Evolutionary conservation across 1,284 basidiomycete species (phyloP).

Genomic region (Laetiporus sulphureus): DNA sequence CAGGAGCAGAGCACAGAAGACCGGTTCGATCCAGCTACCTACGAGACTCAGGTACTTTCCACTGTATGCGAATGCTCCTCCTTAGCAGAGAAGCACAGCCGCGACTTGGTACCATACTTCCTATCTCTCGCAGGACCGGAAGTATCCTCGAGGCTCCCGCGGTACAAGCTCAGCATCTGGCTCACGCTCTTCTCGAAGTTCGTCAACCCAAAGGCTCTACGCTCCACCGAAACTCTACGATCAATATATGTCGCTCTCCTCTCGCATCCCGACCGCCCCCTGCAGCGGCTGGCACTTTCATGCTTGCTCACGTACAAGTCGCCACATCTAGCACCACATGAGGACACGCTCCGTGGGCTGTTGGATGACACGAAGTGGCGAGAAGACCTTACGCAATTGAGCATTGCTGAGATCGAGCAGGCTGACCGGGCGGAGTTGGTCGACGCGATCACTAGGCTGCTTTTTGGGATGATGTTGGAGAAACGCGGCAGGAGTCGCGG

Average conservation of each 20-base stretch:
- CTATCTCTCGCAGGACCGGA: constrained; percentile 45
- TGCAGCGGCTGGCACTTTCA: constrained; percentile 75
- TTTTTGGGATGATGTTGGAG: constrained; percentile 90
- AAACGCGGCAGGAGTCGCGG: constrained; percentile 67
- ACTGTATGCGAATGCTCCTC: constrained; percentile 60
- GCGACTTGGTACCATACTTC: constrained; percentile 76
- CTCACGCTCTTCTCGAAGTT: constrained; percentile 88
- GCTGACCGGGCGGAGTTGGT: constrained; percentile 66
- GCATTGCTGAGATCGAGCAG: constrained; percentile 58
- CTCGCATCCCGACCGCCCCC: constrained; percentile 76
- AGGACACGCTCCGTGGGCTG: constrained; percentile 62
- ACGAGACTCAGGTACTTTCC: constrained; percentile 75
- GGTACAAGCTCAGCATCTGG: constrained; percentile 65
- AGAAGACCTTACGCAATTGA: constrained; percentile 77
- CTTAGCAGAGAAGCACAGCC: constrained; percentile 81
- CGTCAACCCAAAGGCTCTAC: constrained; percentile 83
- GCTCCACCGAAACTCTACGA: constrained; percentile 63
- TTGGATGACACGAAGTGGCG: constrained; percentile 87
- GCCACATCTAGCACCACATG: constrained; percentile 58
- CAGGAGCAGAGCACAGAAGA: constrained; percentile 57
- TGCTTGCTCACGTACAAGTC: constrained; percentile 86
- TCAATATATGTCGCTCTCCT: constrained; percentile 70
- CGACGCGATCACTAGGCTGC: constrained; percentile 69
- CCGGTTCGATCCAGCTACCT: constrained; percentile 69
- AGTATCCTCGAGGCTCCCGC: constrained; percentile 38